Conservation (phyloP, 2,329 filamentous ascomycete genomes). For the Ascocoryne sarcoides region DNA sequence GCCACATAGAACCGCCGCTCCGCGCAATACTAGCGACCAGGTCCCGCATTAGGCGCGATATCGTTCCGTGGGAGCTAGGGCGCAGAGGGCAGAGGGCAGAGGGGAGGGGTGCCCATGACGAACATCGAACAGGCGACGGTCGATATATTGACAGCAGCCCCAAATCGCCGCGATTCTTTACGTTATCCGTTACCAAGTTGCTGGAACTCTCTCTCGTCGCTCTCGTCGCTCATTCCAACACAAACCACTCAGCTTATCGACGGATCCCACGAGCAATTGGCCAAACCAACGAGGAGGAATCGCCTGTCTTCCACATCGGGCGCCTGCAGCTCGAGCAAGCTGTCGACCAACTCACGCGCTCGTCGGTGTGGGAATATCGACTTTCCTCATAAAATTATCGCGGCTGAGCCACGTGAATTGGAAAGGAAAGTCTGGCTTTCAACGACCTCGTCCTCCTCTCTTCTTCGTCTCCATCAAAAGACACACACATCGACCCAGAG, state of each 20-base stretch:
- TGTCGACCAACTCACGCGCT: background rate
- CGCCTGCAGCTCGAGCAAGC: background rate
- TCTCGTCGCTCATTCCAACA: constrained; percentile 1
- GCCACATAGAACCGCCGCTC: constrained; percentile 14
- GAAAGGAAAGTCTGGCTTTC: background rate
- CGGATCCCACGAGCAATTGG: background rate
- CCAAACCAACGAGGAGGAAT: background rate
- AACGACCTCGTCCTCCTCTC: background rate
- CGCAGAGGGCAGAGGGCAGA: background rate
- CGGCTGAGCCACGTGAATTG: constrained; percentile 22
- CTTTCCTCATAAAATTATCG: constrained; percentile 15
- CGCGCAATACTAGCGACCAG: constrained; percentile 18
- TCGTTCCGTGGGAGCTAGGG: constrained; percentile 6
- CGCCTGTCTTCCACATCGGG: background rate
- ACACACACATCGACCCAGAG: background rate
- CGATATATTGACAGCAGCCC: constrained; percentile 27
- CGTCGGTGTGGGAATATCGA: background rate
- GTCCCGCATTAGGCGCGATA: constrained; percentile 26
- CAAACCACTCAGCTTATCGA: constrained; percentile 2
- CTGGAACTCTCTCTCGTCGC: constrained; percentile 17
- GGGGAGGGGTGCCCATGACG: constrained; percentile 21
- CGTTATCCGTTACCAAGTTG: constrained; percentile 24
- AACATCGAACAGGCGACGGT: constrained; percentile 20
- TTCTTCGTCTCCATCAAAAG: background rate
- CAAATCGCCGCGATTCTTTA: constrained; percentile 20